These are phyloP conservation scores for Penicillium freii DNA, from an alignment of 2,329 filamentous ascomycete species.

Conservation along the genomic window DNA sequence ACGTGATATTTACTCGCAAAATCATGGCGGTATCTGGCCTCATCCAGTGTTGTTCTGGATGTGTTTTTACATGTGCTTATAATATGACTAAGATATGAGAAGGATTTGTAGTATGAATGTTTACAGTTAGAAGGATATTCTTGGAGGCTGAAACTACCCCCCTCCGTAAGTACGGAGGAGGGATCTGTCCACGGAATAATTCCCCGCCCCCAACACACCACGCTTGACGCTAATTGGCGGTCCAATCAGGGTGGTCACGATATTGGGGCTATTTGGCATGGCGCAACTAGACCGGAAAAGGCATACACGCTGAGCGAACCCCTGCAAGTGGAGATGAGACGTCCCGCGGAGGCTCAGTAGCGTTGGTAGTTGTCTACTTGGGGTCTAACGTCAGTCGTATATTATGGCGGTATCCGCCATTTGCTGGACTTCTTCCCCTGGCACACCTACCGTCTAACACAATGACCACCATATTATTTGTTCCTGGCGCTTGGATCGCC, in stretches of 20 bases:
- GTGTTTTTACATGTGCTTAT: neutral
- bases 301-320: neutral
- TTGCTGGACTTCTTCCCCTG: too few species aligned
- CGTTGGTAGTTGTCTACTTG: neutral
- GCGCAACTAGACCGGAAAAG: neutral
- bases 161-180: too few species aligned
- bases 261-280: too few species aligned
- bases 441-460: neutral
- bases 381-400: too few species aligned
- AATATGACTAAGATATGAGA: neutral
- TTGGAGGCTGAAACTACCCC: neutral
- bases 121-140: neutral
- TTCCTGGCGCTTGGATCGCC: slow-evolving; percentile 45
- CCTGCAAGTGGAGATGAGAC: neutral
- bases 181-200: too few species aligned
- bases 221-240: too few species aligned
- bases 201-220: too few species aligned
- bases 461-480: slow-evolving; percentile 36
- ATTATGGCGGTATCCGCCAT: too few species aligned
- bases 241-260: too few species aligned
- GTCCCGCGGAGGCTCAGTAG: neutral
- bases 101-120: neutral
- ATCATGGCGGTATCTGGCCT: neutral
- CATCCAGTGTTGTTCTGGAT: neutral
- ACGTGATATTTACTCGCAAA: neutral